These are phyloP conservation scores for Alternaria panax DNA, from an alignment of 2,329 filamentous ascomycete genomes.

Conservation along the genomic window DNA sequence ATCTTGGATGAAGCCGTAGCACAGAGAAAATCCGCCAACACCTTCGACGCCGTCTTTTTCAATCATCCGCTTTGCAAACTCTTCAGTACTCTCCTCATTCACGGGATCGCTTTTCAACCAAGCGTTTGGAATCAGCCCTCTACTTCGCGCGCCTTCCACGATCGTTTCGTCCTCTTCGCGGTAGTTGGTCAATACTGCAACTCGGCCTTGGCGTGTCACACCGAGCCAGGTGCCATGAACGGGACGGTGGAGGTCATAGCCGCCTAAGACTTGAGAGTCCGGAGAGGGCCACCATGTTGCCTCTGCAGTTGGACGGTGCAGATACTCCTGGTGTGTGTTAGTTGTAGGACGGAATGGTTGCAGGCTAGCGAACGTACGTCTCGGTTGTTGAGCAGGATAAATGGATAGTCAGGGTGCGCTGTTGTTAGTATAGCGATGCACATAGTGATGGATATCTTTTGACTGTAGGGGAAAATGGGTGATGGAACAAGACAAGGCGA, in stretches of 20 bases:
- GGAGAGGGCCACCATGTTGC: slow-evolving; percentile 68
- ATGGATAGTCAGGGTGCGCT: slow-evolving; percentile 58
- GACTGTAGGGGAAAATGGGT: neutral
- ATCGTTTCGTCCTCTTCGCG: slow-evolving; percentile 59
- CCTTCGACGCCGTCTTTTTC: slow-evolving; percentile 62
- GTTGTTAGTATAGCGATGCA: slow-evolving; percentile 60
- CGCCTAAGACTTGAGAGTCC: slow-evolving; percentile 64
- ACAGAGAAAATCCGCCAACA: slow-evolving; percentile 69
- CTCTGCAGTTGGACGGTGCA: slow-evolving; percentile 65
- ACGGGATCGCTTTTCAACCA: slow-evolving; percentile 58
- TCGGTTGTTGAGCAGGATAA: slow-evolving; percentile 60
- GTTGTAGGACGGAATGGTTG: neutral
- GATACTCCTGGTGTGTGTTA: slow-evolving; percentile 60
- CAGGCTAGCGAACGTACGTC: slow-evolving; percentile 46
- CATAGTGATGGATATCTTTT: slow-evolving; percentile 35
- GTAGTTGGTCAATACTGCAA: slow-evolving; percentile 71
- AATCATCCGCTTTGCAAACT: slow-evolving; percentile 63
- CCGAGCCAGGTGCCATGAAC: slow-evolving; percentile 71
- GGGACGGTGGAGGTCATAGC: slow-evolving; percentile 66
- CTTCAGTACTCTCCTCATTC: slow-evolving; percentile 52
- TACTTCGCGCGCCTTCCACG: slow-evolving; percentile 57
- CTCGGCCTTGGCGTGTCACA: slow-evolving; percentile 65
- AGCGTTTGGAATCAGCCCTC: slow-evolving; percentile 67
- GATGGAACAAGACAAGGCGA: neutral
- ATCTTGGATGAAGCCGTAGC: slow-evolving; percentile 64